These are phyloP conservation scores for Ensete ventricosum DNA, from an alignment of 176 grass and related monocot genomes.

Conservation along the genomic window DNA sequence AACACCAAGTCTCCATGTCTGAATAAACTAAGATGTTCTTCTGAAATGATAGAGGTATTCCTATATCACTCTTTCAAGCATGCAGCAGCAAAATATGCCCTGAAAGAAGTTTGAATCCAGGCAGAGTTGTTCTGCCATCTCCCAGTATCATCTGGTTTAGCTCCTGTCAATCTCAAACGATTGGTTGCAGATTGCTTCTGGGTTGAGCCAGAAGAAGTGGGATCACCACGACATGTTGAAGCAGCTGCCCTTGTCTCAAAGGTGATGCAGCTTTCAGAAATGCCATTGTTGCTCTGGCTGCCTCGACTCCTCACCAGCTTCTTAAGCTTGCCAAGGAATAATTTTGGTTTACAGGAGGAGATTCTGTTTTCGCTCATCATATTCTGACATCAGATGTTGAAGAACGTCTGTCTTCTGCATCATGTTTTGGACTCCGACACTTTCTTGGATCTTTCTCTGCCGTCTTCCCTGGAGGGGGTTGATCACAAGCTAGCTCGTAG, in stretches of 20 bases:
- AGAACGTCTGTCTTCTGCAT: not conserved
- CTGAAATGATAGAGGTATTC: not conserved
- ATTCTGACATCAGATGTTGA: too few relatives aligned
- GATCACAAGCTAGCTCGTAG: slow-evolving; percentile 8
- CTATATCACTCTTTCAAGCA: not conserved
- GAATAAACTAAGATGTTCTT: too few relatives aligned
- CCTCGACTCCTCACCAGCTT: not conserved
- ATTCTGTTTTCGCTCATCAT: not conserved
- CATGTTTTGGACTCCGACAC: slow-evolving; percentile 4
- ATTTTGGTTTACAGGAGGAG: not conserved
- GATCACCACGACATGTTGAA: not conserved
- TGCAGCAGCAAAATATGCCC: not conserved
- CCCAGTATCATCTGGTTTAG: not conserved
- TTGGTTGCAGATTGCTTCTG: not conserved
- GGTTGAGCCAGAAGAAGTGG: not conserved
- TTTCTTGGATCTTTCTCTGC: slow-evolving; percentile 5
- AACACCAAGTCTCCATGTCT: too few relatives aligned
- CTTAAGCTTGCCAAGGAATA: not conserved
- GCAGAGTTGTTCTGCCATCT: not conserved
- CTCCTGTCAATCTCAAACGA: not conserved
- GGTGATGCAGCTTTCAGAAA: not conserved
- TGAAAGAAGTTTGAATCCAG: not conserved
- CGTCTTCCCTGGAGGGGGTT: slow-evolving; percentile 9
- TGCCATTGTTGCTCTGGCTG: not conserved
- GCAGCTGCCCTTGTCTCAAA: not conserved